phyloP scores from a whole-genome alignment of 2,329 filamentous ascomycete genomes.

The Neobulgaria alba region DNA sequence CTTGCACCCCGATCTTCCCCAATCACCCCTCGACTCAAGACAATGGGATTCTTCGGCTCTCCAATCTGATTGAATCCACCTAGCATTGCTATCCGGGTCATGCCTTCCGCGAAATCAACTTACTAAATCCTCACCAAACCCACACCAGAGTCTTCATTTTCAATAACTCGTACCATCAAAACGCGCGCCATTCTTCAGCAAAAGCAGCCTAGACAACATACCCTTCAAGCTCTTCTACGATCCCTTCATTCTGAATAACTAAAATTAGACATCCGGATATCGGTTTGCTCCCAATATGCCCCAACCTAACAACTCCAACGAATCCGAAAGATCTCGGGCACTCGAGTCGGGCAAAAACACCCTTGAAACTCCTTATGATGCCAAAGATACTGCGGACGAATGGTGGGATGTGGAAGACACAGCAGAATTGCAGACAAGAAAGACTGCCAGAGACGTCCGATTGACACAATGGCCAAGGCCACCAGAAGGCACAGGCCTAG shows the following conservation, averaged over 20 bases:
- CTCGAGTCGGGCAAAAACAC: neutral
- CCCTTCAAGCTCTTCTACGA: too few relatives aligned
- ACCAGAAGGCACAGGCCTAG: constrained; percentile 9
- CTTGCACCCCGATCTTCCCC: constrained; percentile 1
- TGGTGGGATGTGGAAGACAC: constrained; percentile 26
- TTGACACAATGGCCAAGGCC: constrained; percentile 19
- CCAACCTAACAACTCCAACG: neutral
- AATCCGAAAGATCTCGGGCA: neutral
- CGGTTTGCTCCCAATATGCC: too few relatives aligned
- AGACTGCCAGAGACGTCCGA: constrained; percentile 4
- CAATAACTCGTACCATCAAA: too few relatives aligned
- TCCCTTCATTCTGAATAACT: too few relatives aligned
- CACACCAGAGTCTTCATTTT: too few relatives aligned
- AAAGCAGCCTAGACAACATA: too few relatives aligned
- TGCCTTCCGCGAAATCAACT: too few relatives aligned
- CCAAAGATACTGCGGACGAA: constrained; percentile 18
- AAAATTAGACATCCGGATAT: too few relatives aligned
- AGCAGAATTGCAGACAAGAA: constrained; percentile 1
- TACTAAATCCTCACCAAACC: too few relatives aligned
- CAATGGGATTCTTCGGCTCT: constrained; percentile 1
- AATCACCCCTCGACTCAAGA: constrained; percentile 4
- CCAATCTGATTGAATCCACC: too few relatives aligned
- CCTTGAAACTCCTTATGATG: neutral
- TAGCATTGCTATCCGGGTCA: too few relatives aligned
- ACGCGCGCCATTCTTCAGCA: too few relatives aligned